Percentiles rank a stretch among this genome's conserved stretches.
Conservation (phyloP, 257 asterid genomes). For the Eucommia ulmoides region DNA sequence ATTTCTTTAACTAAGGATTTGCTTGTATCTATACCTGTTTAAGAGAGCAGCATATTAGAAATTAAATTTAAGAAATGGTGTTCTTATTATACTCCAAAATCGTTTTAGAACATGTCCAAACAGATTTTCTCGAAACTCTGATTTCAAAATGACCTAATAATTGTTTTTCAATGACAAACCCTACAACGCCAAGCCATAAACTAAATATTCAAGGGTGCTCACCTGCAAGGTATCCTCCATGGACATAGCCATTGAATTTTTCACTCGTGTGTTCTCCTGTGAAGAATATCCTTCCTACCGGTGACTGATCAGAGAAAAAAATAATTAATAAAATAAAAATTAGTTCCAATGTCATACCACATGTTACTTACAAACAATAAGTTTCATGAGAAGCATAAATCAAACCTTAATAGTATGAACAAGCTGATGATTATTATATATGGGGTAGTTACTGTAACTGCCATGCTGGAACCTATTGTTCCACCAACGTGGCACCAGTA, state of each 20-base stretch:
- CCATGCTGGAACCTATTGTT: slow-evolving; percentile 83
- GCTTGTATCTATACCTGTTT: slow-evolving; percentile 65
- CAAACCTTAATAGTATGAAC: slow-evolving; percentile 59
- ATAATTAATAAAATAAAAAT: too few relatives aligned
- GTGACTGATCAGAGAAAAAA: slow-evolving; percentile 67
- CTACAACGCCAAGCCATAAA: too few relatives aligned
- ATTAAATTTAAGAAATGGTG: too few relatives aligned
- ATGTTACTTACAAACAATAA: too few relatives aligned
- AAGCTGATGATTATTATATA: slow-evolving; percentile 43
- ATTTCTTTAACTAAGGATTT: slow-evolving; percentile 57
- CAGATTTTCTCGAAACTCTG: too few relatives aligned
- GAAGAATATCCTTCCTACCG: slow-evolving; percentile 75
- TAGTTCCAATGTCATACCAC: too few relatives aligned
- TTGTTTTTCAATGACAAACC: too few relatives aligned
- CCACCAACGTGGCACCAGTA: slow-evolving; percentile 96
- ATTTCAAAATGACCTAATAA: too few relatives aligned
- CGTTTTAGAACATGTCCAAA: too few relatives aligned
- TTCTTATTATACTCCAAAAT: background rate
- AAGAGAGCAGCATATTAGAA: background rate
- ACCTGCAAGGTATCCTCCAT: slow-evolving; percentile 95
- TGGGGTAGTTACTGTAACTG: slow-evolving; percentile 84
- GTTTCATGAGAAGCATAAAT: too few relatives aligned
- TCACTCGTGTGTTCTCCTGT: slow-evolving; percentile 91
- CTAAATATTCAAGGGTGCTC: slow-evolving; percentile 3
- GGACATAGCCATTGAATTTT: slow-evolving; percentile 80